Evolutionary conservation across 352 stramenopile species (phyloP), one percentile per base, ranked within the genome.

Genomic region (Thalassiosira sp.): DNA sequence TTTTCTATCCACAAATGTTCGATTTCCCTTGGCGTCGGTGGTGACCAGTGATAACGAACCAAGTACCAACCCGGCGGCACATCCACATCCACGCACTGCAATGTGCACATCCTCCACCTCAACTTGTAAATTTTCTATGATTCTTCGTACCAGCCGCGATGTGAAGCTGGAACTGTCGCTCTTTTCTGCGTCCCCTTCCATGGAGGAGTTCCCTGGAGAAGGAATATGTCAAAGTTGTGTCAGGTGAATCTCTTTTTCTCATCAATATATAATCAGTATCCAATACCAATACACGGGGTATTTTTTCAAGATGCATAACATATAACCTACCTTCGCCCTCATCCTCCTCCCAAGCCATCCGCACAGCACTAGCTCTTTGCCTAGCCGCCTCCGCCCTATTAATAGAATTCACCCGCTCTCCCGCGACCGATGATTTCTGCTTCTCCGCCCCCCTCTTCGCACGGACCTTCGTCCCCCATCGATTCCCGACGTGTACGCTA

Each of bases 111-210:
- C 72, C 37, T 84, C 61, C 8, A 94, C 83, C 73, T 94, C 89
- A 5, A 94, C 67, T 76, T 94, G 89, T 45, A 94, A 76, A 79
- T 94, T 94, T 64, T 94, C 87, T 22, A 93, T 72, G 24, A 94
- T 92, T 18, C 85, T 59, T 28, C 87, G 68, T 1, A 90, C 87
- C 28, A 94, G 59, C 11, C 84, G 72, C 7, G 75, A 71, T 7
- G 66, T 82, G 61, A 94, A 93, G 16, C 67, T 85, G 31, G 73
- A 72, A 18, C 13, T 43, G 15, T 35, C 42, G 1, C 20, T 31
- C 15, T 48, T 43, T 5, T 40, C 43, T 25, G 10, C 2, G 22
- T 42, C 28, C 1, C 16, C 37, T 15, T 70, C 25, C 0, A 56
- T 16, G 7, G 15, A 10, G 10, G n/a, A 16, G 3, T 63, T 27